Evolutionary conservation across 129 eudicot genomes (phyloP).

Genomic region (Helichrysum umbraculigerum): DNA sequence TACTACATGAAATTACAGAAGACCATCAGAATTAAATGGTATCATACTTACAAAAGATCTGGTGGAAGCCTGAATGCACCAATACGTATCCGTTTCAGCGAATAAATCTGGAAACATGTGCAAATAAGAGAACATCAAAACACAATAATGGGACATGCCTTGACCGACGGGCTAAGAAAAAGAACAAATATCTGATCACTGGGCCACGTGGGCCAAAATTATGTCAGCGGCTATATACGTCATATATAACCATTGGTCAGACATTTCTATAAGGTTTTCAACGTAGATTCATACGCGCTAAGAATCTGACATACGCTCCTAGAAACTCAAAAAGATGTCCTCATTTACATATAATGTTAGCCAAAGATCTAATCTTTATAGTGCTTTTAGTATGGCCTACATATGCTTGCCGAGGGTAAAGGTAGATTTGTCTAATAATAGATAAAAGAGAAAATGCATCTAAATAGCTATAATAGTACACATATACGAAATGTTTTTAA

Average conservation of each 20-base stretch:
- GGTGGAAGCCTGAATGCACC: slow-evolving; percentile 93
- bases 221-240: background rate
- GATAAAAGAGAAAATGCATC: background rate
- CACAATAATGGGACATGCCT: background rate
- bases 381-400: background rate
- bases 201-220: background rate
- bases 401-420: background rate
- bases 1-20: background rate
- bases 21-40: background rate
- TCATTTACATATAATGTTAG: background rate
- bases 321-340: background rate
- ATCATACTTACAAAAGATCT: slow-evolving; percentile 72
- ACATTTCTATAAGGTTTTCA: background rate
- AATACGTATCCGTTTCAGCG: slow-evolving; percentile 86
- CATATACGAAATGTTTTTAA: too few relatives aligned
- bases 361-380: background rate
- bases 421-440: background rate
- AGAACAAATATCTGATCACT: background rate
- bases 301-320: background rate
- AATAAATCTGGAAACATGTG: slow-evolving; percentile 55
- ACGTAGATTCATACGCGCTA: background rate
- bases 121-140: slow-evolving; percentile 10
- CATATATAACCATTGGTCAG: background rate
- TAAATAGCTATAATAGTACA: background rate
- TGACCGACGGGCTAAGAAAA: slow-evolving; percentile 4